phyloP scores from a whole-genome alignment of 768 basidiomycete genomes.

The Coprinellus aureogranulatus region DNA sequence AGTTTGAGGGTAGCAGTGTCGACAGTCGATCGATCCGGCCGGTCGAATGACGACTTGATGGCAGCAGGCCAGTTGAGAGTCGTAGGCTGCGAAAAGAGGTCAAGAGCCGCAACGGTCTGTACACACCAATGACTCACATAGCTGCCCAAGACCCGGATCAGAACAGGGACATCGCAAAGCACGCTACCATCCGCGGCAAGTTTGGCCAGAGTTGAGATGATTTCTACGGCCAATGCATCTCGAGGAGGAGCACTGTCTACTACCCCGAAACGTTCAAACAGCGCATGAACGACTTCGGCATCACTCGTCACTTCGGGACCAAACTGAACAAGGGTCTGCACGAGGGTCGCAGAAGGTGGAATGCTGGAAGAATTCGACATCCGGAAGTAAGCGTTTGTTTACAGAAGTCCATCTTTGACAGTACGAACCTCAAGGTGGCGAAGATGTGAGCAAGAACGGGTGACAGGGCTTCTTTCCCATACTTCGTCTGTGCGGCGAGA shows the following conservation, averaged over 20 bases:
- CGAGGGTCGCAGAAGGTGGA: conserved; percentile 61
- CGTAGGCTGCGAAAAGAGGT: conserved; percentile 45
- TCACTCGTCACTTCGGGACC: conserved; percentile 80
- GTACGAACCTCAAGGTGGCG: conserved; percentile 64
- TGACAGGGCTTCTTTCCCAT: conserved; percentile 70
- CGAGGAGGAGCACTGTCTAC: conserved; percentile 69
- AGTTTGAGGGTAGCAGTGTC: conserved; percentile 89
- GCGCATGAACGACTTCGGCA: conserved; percentile 62
- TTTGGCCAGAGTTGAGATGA: conserved; percentile 64
- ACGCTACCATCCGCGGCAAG: conserved; percentile 70
- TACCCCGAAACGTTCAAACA: conserved; percentile 74
- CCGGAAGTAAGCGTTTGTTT: conserved; percentile 5
- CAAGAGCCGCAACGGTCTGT: neutral
- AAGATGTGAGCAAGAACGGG: conserved; percentile 76
- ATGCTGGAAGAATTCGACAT: conserved; percentile 43
- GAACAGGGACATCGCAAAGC: conserved; percentile 70
- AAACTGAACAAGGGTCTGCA: conserved; percentile 73
- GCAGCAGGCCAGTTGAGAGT: conserved; percentile 77
- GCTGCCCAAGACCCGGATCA: conserved; percentile 70
- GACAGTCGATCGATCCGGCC: conserved; percentile 76
- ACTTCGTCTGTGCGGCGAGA: conserved; percentile 72
- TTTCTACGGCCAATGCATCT: conserved; percentile 69
- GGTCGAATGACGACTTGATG: conserved; percentile 78
- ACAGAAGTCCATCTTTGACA: conserved; percentile 11
- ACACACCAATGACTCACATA: conserved; percentile 52